phyloP scores from a whole-genome alignment of 441 rosid genomes.

The Viola pubescens region DNA sequence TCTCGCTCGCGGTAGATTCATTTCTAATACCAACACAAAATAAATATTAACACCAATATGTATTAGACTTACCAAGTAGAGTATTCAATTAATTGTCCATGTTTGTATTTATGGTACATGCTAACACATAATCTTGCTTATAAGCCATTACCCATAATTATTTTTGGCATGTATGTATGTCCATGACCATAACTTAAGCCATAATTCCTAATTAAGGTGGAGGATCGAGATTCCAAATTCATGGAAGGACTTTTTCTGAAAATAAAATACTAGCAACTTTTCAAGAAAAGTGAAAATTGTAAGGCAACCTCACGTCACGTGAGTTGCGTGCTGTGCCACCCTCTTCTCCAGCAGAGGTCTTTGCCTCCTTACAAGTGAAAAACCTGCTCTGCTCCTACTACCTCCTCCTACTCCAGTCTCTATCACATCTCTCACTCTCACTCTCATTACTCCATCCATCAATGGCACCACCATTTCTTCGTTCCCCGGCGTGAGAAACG shows the following conservation, averaged over 20 bases:
- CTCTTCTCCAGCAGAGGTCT: slow-evolving; percentile 9
- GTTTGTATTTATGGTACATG: no score
- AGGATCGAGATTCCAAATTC: neutral
- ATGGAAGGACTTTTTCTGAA: slow-evolving; percentile 5
- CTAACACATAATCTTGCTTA: no score
- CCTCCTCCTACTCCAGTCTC: neutral
- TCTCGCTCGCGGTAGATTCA: no score
- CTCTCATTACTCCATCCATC: neutral
- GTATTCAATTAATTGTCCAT: no score
- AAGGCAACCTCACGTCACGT: slow-evolving; percentile 21
- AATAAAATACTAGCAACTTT: slow-evolving; percentile 1
- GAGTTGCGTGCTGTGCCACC: slow-evolving; percentile 22
- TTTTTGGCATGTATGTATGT: no score
- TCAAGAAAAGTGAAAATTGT: neutral
- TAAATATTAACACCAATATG: no score
- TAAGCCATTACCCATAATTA: no score
- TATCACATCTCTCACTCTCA: neutral
- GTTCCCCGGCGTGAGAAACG: neutral
- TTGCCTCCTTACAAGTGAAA: neutral
- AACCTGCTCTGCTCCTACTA: neutral
- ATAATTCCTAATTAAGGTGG: neutral
- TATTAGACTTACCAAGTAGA: no score
- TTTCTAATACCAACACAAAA: no score
- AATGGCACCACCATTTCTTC: neutral
- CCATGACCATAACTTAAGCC: neutral